phyloP scores from a whole-genome alignment of 2,329 filamentous ascomycete species.

The Fusarium albidum region DNA sequence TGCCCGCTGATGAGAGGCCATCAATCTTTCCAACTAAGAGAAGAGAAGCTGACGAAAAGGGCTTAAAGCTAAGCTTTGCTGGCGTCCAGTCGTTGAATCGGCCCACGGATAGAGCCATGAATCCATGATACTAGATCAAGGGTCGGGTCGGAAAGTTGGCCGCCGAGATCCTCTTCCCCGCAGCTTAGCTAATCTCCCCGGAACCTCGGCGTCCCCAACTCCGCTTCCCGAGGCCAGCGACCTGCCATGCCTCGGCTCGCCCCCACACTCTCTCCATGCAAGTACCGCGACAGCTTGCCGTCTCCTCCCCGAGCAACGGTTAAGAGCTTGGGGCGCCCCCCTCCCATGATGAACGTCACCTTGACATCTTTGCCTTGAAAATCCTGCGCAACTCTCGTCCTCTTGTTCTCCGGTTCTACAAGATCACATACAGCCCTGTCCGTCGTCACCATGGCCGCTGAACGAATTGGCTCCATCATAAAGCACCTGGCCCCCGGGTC shows the following conservation, averaged over 20 bases:
- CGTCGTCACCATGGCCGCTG: slow-evolving; percentile 72
- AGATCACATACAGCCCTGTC: slow-evolving; percentile 1
- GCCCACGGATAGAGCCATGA: no score
- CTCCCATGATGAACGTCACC: slow-evolving; percentile 33
- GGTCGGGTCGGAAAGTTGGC: neutral
- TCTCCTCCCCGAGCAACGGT: slow-evolving; percentile 17
- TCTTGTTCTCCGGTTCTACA: neutral
- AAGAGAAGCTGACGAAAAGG: neutral
- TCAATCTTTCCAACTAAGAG: neutral
- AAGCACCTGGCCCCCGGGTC: slow-evolving; percentile 83
- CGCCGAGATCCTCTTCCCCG: slow-evolving; percentile 2
- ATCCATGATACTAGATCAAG: no score
- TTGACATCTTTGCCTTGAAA: slow-evolving; percentile 26
- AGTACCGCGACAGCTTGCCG: slow-evolving; percentile 35
- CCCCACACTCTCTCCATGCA: slow-evolving; percentile 38
- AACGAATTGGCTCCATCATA: slow-evolving; percentile 87
- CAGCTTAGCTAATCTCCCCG: slow-evolving; percentile 19
- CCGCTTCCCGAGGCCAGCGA: slow-evolving; percentile 22
- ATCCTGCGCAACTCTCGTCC: slow-evolving; percentile 7
- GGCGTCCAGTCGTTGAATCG: neutral
- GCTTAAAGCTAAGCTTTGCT: neutral
- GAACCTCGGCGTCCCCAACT: slow-evolving; percentile 26
- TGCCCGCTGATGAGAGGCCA: neutral
- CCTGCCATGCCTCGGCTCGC: slow-evolving; percentile 41
- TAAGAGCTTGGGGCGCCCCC: slow-evolving; percentile 19